Conservation (phyloP, 225 moss, liverwort and hornwort species). For the Bryoerythrophyllum caledonicum region DNA sequence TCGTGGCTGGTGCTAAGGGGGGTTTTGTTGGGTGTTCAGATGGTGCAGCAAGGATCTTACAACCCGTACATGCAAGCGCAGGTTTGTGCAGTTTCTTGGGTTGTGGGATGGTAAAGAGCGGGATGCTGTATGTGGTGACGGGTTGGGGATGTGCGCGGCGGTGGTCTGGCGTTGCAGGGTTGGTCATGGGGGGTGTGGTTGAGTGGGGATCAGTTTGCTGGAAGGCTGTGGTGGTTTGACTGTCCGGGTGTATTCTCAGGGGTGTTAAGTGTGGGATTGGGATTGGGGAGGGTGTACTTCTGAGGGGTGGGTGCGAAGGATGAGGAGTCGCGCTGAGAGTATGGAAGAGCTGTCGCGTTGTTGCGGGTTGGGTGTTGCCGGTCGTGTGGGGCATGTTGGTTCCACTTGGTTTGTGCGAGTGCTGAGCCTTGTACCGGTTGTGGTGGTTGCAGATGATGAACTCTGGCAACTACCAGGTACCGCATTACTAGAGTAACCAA, state of each 20-base stretch:
- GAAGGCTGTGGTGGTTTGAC: too few relatives aligned
- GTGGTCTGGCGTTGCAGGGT: background rate
- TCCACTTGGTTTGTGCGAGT: background rate
- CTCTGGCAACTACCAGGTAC: conserved; percentile 74
- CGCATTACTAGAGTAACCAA: conserved; percentile 42
- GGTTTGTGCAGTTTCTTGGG: conserved; percentile 17
- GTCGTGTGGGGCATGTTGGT: background rate
- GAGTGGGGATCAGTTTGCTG: background rate
- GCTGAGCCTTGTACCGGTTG: background rate
- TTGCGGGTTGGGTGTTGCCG: background rate
- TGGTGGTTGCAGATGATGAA: conserved; percentile 67
- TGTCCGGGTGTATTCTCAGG: background rate
- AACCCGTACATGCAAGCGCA: conserved; percentile 62
- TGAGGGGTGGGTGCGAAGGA: background rate
- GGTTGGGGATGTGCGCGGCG: background rate
- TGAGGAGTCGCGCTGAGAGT: background rate
- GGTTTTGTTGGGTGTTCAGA: conserved; percentile 22
- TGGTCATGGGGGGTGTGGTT: background rate
- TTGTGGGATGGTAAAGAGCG: too few relatives aligned
- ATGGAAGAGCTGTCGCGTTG: background rate
- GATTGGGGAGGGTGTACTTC: background rate
- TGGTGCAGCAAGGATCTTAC: conserved; percentile 57
- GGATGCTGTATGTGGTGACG: background rate
- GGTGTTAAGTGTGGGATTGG: background rate
- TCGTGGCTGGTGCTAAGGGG: background rate